phyloP scores from a whole-genome alignment of 164 flowering plant genomes.

The Umbellularia californica region DNA sequence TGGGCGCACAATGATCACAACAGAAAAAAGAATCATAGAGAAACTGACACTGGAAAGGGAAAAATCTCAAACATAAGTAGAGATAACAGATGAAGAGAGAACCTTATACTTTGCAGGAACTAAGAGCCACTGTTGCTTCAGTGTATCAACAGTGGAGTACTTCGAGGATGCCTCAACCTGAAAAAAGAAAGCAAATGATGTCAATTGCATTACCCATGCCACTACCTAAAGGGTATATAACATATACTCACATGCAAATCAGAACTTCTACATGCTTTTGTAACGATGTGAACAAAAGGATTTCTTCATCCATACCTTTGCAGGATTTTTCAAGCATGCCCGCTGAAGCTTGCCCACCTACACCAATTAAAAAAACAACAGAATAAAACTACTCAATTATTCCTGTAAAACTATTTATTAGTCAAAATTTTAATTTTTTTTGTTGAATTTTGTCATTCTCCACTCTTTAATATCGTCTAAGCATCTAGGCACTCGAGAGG shows the following conservation, averaged over 20 bases:
- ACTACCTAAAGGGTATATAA: neutral
- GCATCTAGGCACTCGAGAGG: neutral
- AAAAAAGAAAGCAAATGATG: constrained; percentile 1
- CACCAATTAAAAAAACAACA: neutral
- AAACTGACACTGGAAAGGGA: neutral
- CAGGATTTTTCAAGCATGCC: constrained; percentile 86
- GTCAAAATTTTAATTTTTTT: neutral
- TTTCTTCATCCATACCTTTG: constrained; percentile 45
- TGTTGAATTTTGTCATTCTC: neutral
- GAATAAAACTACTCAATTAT: neutral
- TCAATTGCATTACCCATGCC: neutral
- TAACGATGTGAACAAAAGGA: neutral
- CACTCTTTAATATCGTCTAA: neutral
- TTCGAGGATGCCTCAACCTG: constrained; percentile 89
- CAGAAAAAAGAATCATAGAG: too few relatives aligned
- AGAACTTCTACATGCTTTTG: neutral
- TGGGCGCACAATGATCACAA: neutral
- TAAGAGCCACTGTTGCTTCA: constrained; percentile 73
- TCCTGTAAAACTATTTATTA: neutral
- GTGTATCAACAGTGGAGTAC: constrained; percentile 86
- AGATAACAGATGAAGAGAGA: neutral
- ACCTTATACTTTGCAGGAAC: constrained; percentile 90
- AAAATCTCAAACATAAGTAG: neutral
- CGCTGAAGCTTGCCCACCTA: constrained; percentile 86
- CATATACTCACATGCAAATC: neutral